phyloP scores from a whole-genome alignment of 2,329 filamentous ascomycete genomes.

The Fusarium odoratissimum region DNA sequence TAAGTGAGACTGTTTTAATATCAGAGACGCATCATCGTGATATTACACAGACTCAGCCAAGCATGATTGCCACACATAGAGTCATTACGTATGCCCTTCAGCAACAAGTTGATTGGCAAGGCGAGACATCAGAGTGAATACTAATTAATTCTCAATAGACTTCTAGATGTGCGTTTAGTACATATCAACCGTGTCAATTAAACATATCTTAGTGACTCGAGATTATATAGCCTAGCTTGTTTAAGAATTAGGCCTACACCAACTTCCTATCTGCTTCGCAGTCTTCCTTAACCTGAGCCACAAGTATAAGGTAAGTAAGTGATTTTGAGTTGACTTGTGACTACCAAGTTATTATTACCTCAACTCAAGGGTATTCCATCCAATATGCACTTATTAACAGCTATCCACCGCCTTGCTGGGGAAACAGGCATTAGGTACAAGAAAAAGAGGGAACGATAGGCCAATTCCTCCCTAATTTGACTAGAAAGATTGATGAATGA shows the following conservation, averaged over 20 bases:
- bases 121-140: background rate
- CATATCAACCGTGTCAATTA: background rate
- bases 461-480: background rate
- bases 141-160: background rate
- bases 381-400: background rate
- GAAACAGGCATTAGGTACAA: background rate
- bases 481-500: background rate
- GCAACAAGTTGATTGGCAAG: background rate
- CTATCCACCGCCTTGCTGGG: background rate
- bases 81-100: background rate
- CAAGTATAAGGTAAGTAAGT: no score
- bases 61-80: background rate
- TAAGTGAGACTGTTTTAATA: background rate
- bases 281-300: background rate
- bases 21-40: background rate
- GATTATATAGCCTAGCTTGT: background rate
- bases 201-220: background rate
- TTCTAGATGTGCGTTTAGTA: background rate
- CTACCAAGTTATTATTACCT: background rate
- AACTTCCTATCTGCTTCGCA: background rate
- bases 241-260: background rate
- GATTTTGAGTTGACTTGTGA: background rate
- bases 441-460: background rate
- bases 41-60: background rate
- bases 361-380: background rate